phyloP scores from a whole-genome alignment of 169 alveolate genomes.

The Plasmodium vivax region DNA sequence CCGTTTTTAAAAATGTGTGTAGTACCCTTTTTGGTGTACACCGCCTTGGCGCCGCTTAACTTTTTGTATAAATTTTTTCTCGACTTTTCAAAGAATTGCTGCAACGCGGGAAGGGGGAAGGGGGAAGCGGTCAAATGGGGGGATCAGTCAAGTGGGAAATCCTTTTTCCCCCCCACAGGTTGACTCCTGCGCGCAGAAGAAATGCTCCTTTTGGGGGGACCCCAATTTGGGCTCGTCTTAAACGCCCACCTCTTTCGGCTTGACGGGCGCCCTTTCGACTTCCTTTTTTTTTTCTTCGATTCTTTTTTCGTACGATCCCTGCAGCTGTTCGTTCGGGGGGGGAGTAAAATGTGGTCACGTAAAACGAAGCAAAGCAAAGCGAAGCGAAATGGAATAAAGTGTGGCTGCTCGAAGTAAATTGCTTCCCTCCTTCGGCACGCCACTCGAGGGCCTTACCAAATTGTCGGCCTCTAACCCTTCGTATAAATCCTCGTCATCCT shows the following conservation, averaged over 20 bases:
- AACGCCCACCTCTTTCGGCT: slow-evolving; percentile 47
- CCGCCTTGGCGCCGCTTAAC: slow-evolving; percentile 43
- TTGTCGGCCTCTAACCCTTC: slow-evolving; percentile 72
- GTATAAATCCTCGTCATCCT: slow-evolving; percentile 73
- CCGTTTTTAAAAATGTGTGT: background rate
- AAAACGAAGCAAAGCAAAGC: background rate
- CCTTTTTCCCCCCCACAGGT: background rate
- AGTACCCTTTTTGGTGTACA: slow-evolving; percentile 66
- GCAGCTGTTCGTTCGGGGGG: background rate
- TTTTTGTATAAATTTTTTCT: slow-evolving; percentile 61
- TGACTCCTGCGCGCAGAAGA: background rate
- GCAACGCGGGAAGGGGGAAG: background rate
- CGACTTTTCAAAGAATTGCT: slow-evolving; percentile 60
- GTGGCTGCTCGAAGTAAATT: background rate
- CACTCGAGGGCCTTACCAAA: slow-evolving; percentile 18
- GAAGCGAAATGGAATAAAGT: background rate
- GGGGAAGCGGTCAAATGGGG: background rate
- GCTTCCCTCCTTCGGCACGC: background rate
- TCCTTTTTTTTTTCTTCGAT: slow-evolving; percentile 67
- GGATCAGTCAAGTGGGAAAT: background rate
- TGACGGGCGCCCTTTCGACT: slow-evolving; percentile 23
- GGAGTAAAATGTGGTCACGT: background rate
- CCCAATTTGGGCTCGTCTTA: background rate
- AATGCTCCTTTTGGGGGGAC: background rate
- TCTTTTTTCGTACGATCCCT: slow-evolving; percentile 48